phyloP scores from a whole-genome alignment of 768 basidiomycete genomes.

The Boletus vinaceobasis region DNA sequence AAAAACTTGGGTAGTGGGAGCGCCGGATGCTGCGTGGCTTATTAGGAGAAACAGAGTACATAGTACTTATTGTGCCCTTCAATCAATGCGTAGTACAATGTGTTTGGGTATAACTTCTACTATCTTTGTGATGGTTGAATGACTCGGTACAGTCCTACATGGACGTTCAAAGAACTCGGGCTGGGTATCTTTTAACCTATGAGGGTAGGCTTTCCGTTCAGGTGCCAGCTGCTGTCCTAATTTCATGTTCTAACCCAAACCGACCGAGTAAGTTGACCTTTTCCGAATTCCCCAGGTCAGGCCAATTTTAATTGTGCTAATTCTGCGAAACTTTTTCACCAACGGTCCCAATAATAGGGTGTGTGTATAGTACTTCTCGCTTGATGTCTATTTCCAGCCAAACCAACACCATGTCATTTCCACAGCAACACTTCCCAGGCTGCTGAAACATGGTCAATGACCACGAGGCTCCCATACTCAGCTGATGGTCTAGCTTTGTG shows the following conservation, averaged over 20 bases:
- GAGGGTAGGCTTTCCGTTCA: not conserved
- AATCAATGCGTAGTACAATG: no score
- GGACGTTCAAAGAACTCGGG: no score
- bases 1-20: no score
- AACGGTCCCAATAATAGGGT: not conserved
- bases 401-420: not conserved
- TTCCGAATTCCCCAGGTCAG: not conserved
- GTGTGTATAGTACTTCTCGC: not conserved
- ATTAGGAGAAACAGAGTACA: no score
- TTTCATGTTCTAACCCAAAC: not conserved
- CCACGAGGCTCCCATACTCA: not conserved
- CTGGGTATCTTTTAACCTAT: no score
- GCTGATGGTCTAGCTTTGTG: conserved; percentile 10
- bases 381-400: not conserved
- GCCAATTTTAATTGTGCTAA: not conserved
- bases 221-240: not conserved
- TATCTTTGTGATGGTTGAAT: no score
- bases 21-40: no score
- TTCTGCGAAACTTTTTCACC: not conserved
- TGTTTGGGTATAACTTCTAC: no score
- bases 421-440: conserved; percentile 12
- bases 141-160: no score
- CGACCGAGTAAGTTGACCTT: not conserved
- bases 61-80: no score
- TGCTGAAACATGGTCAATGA: conserved; percentile 7